Evolutionary conservation across 192 early-diverging fungal species (phyloP).

Genomic region (Coemansia sp.): DNA sequence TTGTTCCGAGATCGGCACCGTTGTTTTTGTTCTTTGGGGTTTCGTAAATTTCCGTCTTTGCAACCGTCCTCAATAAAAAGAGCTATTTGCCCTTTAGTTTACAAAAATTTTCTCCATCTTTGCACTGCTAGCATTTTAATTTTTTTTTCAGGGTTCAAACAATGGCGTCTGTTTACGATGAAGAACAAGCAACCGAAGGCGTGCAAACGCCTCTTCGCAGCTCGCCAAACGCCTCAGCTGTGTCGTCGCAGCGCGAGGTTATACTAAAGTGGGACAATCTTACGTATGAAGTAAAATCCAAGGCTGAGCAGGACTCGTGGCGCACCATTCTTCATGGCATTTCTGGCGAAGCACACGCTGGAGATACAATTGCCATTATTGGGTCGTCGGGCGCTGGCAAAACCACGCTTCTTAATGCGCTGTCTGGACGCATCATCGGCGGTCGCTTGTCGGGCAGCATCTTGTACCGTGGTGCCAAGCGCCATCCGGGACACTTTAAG

Average conservation of each 20-base stretch:
- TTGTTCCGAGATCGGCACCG: no score
- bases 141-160: not conserved
- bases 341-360: slow-evolving; percentile 70
- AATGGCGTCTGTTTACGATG: slow-evolving; percentile 3
- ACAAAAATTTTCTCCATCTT: no score
- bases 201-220: slow-evolving; percentile 2
- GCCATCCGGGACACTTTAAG: slow-evolving; percentile 52
- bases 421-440: slow-evolving; percentile 67
- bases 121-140: not conserved
- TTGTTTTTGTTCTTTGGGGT: no score
- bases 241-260: slow-evolving; percentile 16
- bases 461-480: slow-evolving; percentile 56
- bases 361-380: slow-evolving; percentile 84
- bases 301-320: slow-evolving; percentile 20
- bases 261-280: slow-evolving; percentile 46
- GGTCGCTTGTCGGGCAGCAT: slow-evolving; percentile 59
- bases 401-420: slow-evolving; percentile 80
- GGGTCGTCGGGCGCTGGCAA: slow-evolving; percentile 92
- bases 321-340: slow-evolving; percentile 66
- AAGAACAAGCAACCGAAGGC: slow-evolving; percentile 1
- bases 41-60: no score
- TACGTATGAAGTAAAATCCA: slow-evolving; percentile 45
- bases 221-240: slow-evolving; percentile 2
- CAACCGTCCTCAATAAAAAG: no score
- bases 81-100: no score